Evolutionary conservation across 2,329 filamentous ascomycete genomes (phyloP), one percentile per base, ranked within the genome.

Genomic region (Diaporthe citri): DNA sequence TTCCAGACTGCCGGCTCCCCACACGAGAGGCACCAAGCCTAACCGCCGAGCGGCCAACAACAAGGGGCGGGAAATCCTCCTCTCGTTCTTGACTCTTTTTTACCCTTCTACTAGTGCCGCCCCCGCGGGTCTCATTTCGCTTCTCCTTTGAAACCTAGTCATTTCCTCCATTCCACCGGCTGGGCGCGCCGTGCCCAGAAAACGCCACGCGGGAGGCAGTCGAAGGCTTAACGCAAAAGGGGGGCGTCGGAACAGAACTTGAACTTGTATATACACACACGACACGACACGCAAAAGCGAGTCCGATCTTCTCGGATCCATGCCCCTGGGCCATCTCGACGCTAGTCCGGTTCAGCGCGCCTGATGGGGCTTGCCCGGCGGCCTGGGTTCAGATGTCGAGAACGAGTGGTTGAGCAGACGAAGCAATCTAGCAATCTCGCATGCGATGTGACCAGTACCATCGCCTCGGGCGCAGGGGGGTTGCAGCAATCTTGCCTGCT

Each of bases 381-480:
- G 46, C 46, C 46, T 67, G 64, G 64, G 64, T 69, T 41, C 5
- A 64, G 41, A 59, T n/a, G 17, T 31, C 64, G 17, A 41, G 34
- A 39, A 34, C 48, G 15, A 55, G 48, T 69, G 64, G 48, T 55
- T 9, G 48, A 31, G 34, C 10, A 69, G 34, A 36, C 64, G 64
- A 69, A 69, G 31, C 34, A 22, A 69, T 55, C 34, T 69, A 55
- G n/a, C 46, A 22, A 69, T 55, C 46, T 69, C 64, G 64, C 64
- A 69, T 69, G 48, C 64, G 48, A 69, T 31, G 64, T 69, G 64
- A 69, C 64, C 64, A 69, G 48, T 69, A 69, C 64, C 64, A 69
- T 6, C 46, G 64, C 48, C 48, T 55, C 64, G 64, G 46, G 64
- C 48, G 48, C 64, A 55, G 48, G 48, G 41, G 46, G 64, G 64